A percentile compares a stretch with the other conserved stretches of the same genome.
phyloP scores from a whole-genome alignment of 345 rosid genomes.

The Brassica incana region DNA sequence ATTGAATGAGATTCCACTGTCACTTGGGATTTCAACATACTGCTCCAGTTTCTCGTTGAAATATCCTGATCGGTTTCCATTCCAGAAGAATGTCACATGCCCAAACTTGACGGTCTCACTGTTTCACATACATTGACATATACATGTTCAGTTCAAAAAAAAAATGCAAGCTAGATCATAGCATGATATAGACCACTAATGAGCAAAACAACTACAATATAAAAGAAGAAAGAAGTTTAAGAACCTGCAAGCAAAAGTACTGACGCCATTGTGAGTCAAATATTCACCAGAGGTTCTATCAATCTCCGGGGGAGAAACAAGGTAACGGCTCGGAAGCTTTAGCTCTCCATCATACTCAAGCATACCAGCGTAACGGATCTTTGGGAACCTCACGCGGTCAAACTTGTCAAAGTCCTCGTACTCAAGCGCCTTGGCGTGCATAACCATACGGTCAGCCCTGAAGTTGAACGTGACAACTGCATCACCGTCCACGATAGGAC shows the following conservation, averaged over 20 bases:
- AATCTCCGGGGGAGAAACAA: conserved; percentile 96
- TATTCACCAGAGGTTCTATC: conserved; percentile 98
- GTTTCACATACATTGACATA: conserved; percentile 19
- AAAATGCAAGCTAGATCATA: not conserved
- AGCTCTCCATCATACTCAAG: conserved; percentile 97
- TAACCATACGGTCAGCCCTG: conserved; percentile 95
- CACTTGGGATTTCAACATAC: conserved; percentile 95
- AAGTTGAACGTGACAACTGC: conserved; percentile 93
- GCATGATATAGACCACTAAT: not conserved
- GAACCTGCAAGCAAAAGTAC: conserved; percentile 93
- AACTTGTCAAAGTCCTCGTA: conserved; percentile 84
- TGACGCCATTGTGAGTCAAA: conserved; percentile 70
- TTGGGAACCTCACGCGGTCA: conserved; percentile 88
- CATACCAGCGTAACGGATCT: conserved; percentile 93
- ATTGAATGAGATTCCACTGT: conserved; percentile 86
- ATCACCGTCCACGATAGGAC: conserved; percentile 90
- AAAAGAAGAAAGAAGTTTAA: not conserved
- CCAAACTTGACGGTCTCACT: conserved; percentile 99
- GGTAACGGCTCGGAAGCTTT: conserved; percentile 80
- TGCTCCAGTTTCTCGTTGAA: conserved; percentile 74
- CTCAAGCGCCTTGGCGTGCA: conserved; percentile 95
- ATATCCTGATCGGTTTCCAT: conserved; percentile 93
- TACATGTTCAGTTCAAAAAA: not conserved
- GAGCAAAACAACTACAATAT: no score
- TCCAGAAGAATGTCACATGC: conserved; percentile 98